phyloP scores from a whole-genome alignment of 1,284 basidiomycete species.

The Cryptococcus sp. region DNA sequence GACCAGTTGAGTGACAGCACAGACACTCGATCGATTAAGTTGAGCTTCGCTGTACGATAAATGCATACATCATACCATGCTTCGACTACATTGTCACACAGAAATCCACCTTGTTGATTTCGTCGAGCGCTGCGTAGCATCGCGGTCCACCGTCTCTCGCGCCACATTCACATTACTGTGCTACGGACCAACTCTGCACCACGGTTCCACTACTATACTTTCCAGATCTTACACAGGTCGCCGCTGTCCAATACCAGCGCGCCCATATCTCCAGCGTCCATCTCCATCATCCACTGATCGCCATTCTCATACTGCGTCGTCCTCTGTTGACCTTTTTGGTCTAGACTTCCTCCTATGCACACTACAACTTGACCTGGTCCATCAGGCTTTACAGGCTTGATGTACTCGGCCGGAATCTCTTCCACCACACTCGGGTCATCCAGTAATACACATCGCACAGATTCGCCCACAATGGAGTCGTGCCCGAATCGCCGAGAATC shows the following conservation, averaged over 20 bases:
- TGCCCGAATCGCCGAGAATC: constrained; percentile 43
- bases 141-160: too few species aligned
- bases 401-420: constrained; percentile 46
- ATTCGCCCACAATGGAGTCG: constrained; percentile 27
- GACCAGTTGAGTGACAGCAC: too few species aligned
- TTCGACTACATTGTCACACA: too few species aligned
- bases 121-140: too few species aligned
- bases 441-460: constrained; percentile 29
- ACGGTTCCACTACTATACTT: constrained; percentile 7
- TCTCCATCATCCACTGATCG: constrained; percentile 50
- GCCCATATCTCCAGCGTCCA: constrained; percentile 31
- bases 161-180: background rate
- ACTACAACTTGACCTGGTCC: constrained; percentile 42
- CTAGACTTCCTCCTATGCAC: constrained; percentile 29
- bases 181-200: background rate
- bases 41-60: too few species aligned
- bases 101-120: too few species aligned
- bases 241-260: constrained; percentile 37
- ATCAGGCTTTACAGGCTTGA: constrained; percentile 37
- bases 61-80: too few species aligned
- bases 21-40: too few species aligned
- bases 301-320: constrained; percentile 40
- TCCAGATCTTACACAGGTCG: constrained; percentile 46
- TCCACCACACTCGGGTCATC: constrained; percentile 25
- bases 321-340: constrained; percentile 39